These are phyloP conservation scores for Colletotrichum agaves DNA, from an alignment of 2,329 filamentous ascomycete species.

Conservation along the genomic window DNA sequence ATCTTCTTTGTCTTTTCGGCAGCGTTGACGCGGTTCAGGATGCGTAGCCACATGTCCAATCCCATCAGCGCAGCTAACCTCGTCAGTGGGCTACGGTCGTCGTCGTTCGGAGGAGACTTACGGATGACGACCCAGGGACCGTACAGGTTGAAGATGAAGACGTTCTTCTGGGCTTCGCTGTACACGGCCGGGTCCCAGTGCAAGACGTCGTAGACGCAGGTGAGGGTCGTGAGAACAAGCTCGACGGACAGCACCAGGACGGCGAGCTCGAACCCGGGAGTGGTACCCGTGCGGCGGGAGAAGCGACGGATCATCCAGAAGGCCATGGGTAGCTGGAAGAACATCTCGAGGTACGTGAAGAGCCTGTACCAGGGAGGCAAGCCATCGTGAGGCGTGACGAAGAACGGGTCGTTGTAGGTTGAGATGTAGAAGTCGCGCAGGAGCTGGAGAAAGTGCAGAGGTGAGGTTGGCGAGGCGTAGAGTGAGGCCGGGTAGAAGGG, in stretches of 20 bases:
- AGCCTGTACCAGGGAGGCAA: conserved; percentile 61
- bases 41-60: conserved; percentile 65
- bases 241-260: conserved; percentile 63
- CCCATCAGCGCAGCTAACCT: conserved; percentile 60
- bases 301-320: conserved; percentile 59
- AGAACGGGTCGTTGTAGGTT: conserved; percentile 65
- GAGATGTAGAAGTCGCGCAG: conserved; percentile 59
- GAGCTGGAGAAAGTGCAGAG: conserved; percentile 58
- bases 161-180: conserved; percentile 55
- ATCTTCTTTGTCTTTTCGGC: conserved; percentile 52
- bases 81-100: not conserved
- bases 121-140: conserved; percentile 63
- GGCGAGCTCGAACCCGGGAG: conserved; percentile 57
- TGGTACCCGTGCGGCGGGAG: conserved; percentile 44
- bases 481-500: conserved; percentile 62
- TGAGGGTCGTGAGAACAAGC: conserved; percentile 61
- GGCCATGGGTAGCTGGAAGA: conserved; percentile 62
- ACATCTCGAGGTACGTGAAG: conserved; percentile 61
- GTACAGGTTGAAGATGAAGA: conserved; percentile 61
- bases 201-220: conserved; percentile 62
- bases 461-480: conserved; percentile 53
- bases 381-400: conserved; percentile 48
- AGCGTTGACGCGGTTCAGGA: conserved; percentile 55
- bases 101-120: conserved; percentile 49
- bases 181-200: conserved; percentile 61